Conservation (phyloP, 805 yeast species). For the Candida qinlingensis region DNA sequence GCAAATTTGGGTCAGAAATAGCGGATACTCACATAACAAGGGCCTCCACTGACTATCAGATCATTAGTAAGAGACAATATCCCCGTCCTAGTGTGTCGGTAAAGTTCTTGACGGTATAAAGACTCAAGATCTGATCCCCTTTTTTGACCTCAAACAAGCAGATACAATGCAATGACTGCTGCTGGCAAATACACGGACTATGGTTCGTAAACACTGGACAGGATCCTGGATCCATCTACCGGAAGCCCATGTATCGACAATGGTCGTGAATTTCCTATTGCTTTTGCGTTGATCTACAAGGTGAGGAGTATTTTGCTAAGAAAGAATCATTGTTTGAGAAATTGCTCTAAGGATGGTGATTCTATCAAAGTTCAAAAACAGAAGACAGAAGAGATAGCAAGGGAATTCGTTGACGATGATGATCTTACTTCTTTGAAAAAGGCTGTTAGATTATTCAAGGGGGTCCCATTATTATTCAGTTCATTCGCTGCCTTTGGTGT, state of each 20-base stretch:
- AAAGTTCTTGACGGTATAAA: no score
- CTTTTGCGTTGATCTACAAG: background rate
- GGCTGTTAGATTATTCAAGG: slow-evolving; percentile 14
- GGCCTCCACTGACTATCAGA: no score
- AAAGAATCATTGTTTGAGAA: no score
- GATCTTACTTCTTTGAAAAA: slow-evolving; percentile 27
- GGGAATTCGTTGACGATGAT: background rate
- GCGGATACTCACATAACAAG: no score
- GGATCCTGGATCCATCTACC: background rate
- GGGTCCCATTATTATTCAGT: slow-evolving; percentile 23
- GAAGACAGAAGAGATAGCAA: background rate
- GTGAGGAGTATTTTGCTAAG: background rate
- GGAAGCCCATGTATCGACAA: background rate
- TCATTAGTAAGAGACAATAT: no score
- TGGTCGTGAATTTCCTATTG: slow-evolving; percentile 6
- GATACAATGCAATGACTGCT: background rate
- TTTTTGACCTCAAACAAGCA: no score
- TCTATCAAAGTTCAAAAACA: background rate
- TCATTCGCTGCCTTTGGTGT: slow-evolving; percentile 23
- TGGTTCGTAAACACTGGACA: background rate
- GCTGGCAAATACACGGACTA: background rate
- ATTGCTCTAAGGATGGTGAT: background rate
- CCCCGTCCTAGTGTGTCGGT: no score
- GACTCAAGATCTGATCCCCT: no score
- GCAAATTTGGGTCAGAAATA: background rate